Evolutionary conservation across 2,329 filamentous ascomycete genomes (phyloP).

Genomic region (Lecanosticta acicola): DNA sequence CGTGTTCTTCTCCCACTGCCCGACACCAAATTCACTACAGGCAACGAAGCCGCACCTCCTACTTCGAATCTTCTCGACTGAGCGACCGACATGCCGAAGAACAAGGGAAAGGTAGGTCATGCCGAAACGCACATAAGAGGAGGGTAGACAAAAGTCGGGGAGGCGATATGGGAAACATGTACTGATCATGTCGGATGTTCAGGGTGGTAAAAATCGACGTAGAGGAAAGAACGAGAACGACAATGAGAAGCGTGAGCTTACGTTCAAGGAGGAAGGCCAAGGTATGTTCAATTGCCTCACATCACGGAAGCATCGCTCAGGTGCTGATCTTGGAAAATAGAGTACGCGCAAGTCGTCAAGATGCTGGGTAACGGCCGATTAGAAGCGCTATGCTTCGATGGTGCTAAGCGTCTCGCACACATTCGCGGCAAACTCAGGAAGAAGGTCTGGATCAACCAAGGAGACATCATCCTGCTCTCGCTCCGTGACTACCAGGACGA

Average conservation of each 20-base stretch:
- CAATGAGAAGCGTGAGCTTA: conserved; percentile 97
- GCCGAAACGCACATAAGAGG: conserved; percentile 11
- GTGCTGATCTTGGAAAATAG: conserved; percentile 34
- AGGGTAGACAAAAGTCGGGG: background rate
- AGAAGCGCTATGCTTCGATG: conserved; percentile 92
- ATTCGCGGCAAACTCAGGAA: conserved; percentile 96
- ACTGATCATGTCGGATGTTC: conserved; percentile 38
- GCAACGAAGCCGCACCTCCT: conserved; percentile 26
- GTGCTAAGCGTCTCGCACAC: conserved; percentile 75
- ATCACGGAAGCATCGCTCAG: background rate
- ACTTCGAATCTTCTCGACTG: background rate
- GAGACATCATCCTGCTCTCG: conserved; percentile 83
- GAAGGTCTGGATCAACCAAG: conserved; percentile 99
- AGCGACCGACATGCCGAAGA: conserved; percentile 78
- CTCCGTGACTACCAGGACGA: conserved; percentile 91
- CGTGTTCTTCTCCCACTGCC: too few species aligned
- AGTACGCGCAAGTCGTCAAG: conserved; percentile 84
- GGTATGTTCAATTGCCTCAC: conserved; percentile 41
- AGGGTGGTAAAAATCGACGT: conserved; percentile 96
- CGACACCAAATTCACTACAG: too few species aligned
- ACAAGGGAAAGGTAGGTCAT: conserved; percentile 88
- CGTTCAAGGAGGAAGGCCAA: conserved; percentile 98
- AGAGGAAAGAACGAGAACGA: conserved; percentile 83
- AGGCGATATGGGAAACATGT: conserved; percentile 3
- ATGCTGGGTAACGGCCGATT: conserved; percentile 95